Percentiles rank a stretch among this genome's conserved stretches.
Conservation (phyloP, 179 eudicot species). For the Silene coronaria region DNA sequence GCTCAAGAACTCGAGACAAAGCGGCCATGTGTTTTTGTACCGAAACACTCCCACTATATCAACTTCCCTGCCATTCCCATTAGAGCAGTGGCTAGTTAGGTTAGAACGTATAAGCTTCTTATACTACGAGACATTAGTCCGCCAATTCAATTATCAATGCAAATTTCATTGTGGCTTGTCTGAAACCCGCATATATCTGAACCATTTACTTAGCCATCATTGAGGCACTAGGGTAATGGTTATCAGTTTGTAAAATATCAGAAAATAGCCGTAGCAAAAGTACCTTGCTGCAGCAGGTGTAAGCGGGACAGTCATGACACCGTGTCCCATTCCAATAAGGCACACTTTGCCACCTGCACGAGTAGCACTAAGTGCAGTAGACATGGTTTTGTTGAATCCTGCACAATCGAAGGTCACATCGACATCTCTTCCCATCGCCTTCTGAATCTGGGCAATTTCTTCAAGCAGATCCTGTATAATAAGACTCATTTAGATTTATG, state of each 20-base stretch:
- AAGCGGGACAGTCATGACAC: conserved; percentile 82
- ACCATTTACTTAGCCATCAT: too few relatives aligned
- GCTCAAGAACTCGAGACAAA: conserved; percentile 76
- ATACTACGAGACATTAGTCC: too few relatives aligned
- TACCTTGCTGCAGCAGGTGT: conserved; percentile 96
- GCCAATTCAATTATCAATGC: neutral
- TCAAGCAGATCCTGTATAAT: conserved; percentile 48
- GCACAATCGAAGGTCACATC: conserved; percentile 88
- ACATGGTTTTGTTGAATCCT: conserved; percentile 86
- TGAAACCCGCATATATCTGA: too few relatives aligned
- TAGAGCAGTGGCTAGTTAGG: neutral
- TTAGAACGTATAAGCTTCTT: too few relatives aligned
- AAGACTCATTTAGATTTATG: neutral
- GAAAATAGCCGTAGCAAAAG: neutral
- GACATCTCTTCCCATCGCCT: conserved; percentile 64
- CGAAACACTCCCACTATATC: conserved; percentile 90
- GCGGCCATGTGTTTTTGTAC: conserved; percentile 96
- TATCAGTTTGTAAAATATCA: neutral
- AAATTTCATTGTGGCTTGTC: neutral
- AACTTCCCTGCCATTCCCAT: conserved; percentile 59
- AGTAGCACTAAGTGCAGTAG: conserved; percentile 77
- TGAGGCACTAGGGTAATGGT: too few relatives aligned
- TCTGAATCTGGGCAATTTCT: conserved; percentile 55
- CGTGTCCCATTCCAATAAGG: conserved; percentile 93
- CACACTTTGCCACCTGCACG: conserved; percentile 88